Conservation (phyloP, 805 yeast genomes). For the Metschnikowia picachoensis region DNA sequence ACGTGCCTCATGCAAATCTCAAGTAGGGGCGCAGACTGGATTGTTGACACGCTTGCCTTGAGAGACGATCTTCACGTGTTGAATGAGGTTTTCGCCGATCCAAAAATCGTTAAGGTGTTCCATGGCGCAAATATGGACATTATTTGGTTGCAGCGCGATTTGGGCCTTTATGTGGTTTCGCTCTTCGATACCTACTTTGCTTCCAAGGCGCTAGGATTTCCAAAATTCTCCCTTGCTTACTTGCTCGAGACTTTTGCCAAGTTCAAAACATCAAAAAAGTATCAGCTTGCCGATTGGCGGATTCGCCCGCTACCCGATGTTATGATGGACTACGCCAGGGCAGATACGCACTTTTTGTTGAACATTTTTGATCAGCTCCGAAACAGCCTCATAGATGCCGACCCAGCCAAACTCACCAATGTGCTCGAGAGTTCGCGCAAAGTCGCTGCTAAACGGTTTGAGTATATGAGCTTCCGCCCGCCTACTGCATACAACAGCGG, state of each 20-base stretch:
- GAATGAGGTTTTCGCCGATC: conserved; percentile 78
- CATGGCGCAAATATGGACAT: conserved; percentile 98
- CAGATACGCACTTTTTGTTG: conserved; percentile 90
- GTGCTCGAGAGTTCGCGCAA: conserved; percentile 73
- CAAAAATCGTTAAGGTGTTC: conserved; percentile 76
- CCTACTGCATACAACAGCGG: conserved; percentile 27
- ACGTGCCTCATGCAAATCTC: conserved; percentile 93
- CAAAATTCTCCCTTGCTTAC: conserved; percentile 80
- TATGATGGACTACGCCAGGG: conserved; percentile 83
- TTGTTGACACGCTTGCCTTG: conserved; percentile 78
- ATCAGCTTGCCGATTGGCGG: conserved; percentile 97
- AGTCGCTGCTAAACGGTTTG: conserved; percentile 79
- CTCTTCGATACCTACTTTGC: conserved; percentile 94
- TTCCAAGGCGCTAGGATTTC: conserved; percentile 70
- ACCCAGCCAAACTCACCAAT: conserved; percentile 44
- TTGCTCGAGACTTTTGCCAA: conserved; percentile 74
- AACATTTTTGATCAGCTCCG: conserved; percentile 74
- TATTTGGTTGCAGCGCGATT: conserved; percentile 92
- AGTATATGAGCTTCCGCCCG: conserved; percentile 61
- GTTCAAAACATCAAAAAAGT: conserved; percentile 87
- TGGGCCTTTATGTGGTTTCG: conserved; percentile 86
- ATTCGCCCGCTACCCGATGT: conserved; percentile 73
- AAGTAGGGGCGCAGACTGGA: conserved; percentile 74
- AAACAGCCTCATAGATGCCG: conserved; percentile 47
- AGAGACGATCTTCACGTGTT: conserved; percentile 65